Base-by-base conservation (phyloP, 1,139 yeast genomes). In the Lipomyces yarrowii region DNA sequence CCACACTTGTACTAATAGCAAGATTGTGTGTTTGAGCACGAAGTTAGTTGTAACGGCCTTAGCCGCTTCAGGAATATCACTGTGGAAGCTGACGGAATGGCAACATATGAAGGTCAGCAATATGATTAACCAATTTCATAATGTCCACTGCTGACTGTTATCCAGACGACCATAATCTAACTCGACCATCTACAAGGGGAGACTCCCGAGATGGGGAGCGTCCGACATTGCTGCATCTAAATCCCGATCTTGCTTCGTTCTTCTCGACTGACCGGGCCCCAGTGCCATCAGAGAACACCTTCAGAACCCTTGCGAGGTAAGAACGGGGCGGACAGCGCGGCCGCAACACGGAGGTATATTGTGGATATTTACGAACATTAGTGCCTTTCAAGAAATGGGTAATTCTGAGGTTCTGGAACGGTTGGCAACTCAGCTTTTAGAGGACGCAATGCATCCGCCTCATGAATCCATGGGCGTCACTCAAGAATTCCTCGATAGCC, bases 401-500 rank as follows among this genome's bases (percentile, higher is more conserved):
- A 48, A 60, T 37, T 56, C 64, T 18, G 56, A 55, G 10, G 55
- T 67, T 11, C 55, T 65, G 8, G 68, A 68, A 32, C 64, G 52
- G 21, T 55, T 68, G 8, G 60, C 69, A 18, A 18, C 59, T 5
- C 69, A 67, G 60, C 62, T 68, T 1, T 59, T 68, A 18, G 60
- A 56, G 13, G 71, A 68, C 21, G 71, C 71, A 1, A 7, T 39
- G 32, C 56, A 63, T 57, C 60, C 61, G 15, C 67, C 71, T 11
- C 37, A 46, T 15, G 61, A 66, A 42, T 59, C 69, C 15, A 76
- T 80, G 59, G 96, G 97, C 0, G 90, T 91, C 11, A 79, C 86
- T 2, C 90, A 89, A 69, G 84, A 83, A 59, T 91, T 85, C 73
- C 77, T 93, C 8, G 98, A 92, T 73, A 80, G 89, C 0, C 80